Conservation (phyloP, 1,139 yeast genomes). For the Kurtzmaniella quercitrusa region DNA sequence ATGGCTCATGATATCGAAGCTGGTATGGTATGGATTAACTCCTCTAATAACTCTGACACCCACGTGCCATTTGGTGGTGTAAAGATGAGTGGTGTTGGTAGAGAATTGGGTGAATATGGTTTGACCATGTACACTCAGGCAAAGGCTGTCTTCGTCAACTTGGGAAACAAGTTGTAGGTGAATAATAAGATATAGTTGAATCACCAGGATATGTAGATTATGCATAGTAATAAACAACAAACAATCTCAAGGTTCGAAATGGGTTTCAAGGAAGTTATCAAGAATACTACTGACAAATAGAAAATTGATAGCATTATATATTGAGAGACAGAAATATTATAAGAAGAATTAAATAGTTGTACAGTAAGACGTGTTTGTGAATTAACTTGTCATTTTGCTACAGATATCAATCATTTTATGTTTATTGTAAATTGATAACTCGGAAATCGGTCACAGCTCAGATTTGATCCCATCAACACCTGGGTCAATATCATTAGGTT, state of each 20-base stretch:
- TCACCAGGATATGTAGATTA: too few relatives aligned
- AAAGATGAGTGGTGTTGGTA: constrained; percentile 81
- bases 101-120: constrained; percentile 86
- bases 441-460: neutral
- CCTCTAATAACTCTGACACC: constrained; percentile 73
- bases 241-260: too few relatives aligned
- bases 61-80: constrained; percentile 78
- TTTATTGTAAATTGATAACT: too few relatives aligned
- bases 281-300: too few relatives aligned
- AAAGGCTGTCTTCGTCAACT: constrained; percentile 73
- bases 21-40: constrained; percentile 58
- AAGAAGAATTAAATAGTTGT: too few relatives aligned
- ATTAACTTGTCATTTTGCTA: too few relatives aligned
- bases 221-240: too few relatives aligned
- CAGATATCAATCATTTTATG: too few relatives aligned
- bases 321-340: too few relatives aligned
- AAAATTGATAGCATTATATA: too few relatives aligned
- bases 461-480: neutral
- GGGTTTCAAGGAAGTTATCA: too few relatives aligned
- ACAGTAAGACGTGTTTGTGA: too few relatives aligned
- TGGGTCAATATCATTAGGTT: constrained; percentile 7
- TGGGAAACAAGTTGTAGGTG: constrained; percentile 29
- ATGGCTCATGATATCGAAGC: constrained; percentile 43
- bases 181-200: neutral
- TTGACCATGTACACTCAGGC: constrained; percentile 71